Conservation (phyloP, 148 eudicot species). For the Chenopodium berlandieri region DNA sequence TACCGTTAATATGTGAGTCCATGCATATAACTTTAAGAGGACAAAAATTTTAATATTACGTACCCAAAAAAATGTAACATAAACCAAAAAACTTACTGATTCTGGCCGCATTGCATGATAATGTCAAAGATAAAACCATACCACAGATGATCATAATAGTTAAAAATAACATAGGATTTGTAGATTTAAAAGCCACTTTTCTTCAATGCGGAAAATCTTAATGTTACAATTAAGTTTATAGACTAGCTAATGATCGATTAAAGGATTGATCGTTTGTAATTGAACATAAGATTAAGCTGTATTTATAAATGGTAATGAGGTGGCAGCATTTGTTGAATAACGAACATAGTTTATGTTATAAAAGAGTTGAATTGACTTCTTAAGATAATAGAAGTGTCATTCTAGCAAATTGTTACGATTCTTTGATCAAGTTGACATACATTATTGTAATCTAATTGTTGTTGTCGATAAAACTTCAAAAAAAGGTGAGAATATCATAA, state of each 20-base stretch:
- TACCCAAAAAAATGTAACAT: too few species aligned
- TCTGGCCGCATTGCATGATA: constrained; percentile 8
- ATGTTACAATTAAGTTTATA: neutral
- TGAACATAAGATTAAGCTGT: neutral
- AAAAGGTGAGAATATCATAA: too few species aligned
- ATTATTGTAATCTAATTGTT: too few species aligned
- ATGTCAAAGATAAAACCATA: neutral
- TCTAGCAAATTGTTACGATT: too few species aligned
- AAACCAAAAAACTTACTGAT: neutral
- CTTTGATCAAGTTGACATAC: too few species aligned
- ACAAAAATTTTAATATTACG: too few species aligned
- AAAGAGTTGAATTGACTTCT: too few species aligned
- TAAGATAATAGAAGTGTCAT: too few species aligned
- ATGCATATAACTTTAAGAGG: too few species aligned
- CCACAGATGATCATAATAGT: constrained; percentile 2
- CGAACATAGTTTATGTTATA: too few species aligned
- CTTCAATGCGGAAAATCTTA: neutral
- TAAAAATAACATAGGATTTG: neutral
- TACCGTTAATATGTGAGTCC: too few species aligned
- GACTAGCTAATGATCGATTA: neutral
- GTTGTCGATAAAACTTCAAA: too few species aligned
- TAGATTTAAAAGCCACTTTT: neutral
- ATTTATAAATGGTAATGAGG: neutral
- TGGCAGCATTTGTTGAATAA: neutral
- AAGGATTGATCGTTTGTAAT: neutral